Base-by-base conservation (phyloP, 768 basidiomycete species). In the Cystobasidium onofrii region DNA sequence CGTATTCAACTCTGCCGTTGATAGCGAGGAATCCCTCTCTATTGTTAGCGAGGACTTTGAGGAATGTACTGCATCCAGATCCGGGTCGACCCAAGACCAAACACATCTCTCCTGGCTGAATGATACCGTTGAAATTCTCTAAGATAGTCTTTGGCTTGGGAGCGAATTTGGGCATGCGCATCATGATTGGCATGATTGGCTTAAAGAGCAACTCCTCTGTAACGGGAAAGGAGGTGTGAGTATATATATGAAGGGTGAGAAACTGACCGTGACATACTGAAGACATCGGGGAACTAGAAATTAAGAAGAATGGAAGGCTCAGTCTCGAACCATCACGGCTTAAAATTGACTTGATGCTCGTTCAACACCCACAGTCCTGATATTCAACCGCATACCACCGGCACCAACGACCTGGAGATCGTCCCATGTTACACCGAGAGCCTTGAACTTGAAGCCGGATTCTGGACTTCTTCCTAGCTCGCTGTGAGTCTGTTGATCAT, bases 21-120 rank as follows among this genome's bases (percentile, higher is more conserved):
- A 94, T 85, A 1, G 82, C 79, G 72, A 90, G 84, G 77, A 85
- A 94, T 74, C 88, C 88, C 1, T 83, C 82, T 0, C 87, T 86
- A 75, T 88, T 87, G 79, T 93, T 92, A 20, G 92, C 85, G 62
- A 95, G 85, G 0, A 85, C 85, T 80, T 92, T 92, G 67, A 96
- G 85, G 62, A 96, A 84, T 0, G 92, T 91, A 33, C 86, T 87
- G 80, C 92, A 94, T 1, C 92, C 92, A 0, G 90, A 87, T 13
- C 75, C 75, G 7, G 78, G 78, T 20, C 78, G 61, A 15, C 86
- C 89, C 43, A 76, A 77, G 17, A 80, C 80, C 87, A 90, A 83
- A 3, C 87, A 83, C 87, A 88, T 88, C 76, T 88, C 87, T 33
- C 88, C 87, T 0, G 87, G 87, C 20, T 83, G 82, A 34, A 88